Percentiles rank a stretch among this genome's conserved stretches.
Evolutionary conservation across 192 early-diverging fungal species (phyloP).

Genomic region (Phlyctochytrium planicorne): DNA sequence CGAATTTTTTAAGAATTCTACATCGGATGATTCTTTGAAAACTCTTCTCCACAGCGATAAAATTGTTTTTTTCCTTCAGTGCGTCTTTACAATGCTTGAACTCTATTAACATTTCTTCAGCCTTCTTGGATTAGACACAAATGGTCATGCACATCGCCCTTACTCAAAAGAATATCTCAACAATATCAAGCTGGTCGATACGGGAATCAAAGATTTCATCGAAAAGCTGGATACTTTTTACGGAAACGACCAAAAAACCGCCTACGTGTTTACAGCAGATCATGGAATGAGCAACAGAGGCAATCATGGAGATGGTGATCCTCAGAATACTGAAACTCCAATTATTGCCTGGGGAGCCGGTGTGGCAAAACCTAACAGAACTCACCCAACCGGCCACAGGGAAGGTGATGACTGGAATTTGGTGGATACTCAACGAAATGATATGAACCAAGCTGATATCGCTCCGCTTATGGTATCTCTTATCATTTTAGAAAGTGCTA

Average conservation of each 20-base stretch:
- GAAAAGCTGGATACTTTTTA: conserved; percentile 75
- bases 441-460: conserved; percentile 94
- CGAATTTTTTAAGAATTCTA: conserved; percentile 59
- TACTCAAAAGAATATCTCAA: conserved; percentile 81
- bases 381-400: conserved; percentile 59
- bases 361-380: conserved; percentile 61
- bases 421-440: conserved; percentile 61
- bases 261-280: conserved; percentile 91
- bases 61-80: conserved; percentile 89
- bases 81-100: background rate
- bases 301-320: conserved; percentile 93
- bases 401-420: conserved; percentile 71
- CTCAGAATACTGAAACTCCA: conserved; percentile 92
- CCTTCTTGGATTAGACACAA: conserved; percentile 92
- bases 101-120: conserved; percentile 16
- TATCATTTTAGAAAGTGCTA: background rate
- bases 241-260: conserved; percentile 74
- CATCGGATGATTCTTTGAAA: conserved; percentile 42
- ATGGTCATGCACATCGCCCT: conserved; percentile 86
- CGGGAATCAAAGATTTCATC: conserved; percentile 68
- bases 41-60: conserved; percentile 67
- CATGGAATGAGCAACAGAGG: conserved; percentile 95
- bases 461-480: conserved; percentile 81
- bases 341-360: conserved; percentile 95
- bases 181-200: conserved; percentile 84